These are phyloP conservation scores for Letharia columbiana DNA, from an alignment of 495 filamentous ascomycete genomes.

Conservation along the genomic window DNA sequence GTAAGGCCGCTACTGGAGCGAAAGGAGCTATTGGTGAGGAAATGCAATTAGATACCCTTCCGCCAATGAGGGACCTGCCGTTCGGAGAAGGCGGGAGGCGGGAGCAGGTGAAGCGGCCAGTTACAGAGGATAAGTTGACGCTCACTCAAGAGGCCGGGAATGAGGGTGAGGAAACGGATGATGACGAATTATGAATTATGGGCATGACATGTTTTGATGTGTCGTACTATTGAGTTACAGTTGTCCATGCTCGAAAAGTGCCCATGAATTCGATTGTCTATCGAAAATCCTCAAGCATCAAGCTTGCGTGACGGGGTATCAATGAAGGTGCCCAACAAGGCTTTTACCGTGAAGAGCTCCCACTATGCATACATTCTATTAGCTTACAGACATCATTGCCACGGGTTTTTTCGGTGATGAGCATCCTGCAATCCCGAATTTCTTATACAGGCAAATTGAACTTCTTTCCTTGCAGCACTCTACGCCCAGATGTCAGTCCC, in stretches of 20 bases:
- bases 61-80: conserved; percentile 36
- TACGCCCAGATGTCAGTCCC: conserved; percentile 27
- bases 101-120: conserved; percentile 3
- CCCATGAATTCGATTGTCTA: not conserved
- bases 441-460: conserved; percentile 74
- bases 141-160: conserved; percentile 18
- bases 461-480: conserved; percentile 78
- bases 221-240: not conserved
- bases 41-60: conserved; percentile 20
- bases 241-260: not conserved
- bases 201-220: not conserved
- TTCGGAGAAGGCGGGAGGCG: conserved; percentile 26
- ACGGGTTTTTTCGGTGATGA: not conserved
- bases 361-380: not conserved
- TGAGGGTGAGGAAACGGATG: conserved; percentile 35
- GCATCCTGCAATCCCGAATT: not conserved
- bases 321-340: not conserved
- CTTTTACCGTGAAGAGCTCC: not conserved
- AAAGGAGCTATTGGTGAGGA: conserved; percentile 2
- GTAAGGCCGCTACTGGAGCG: not conserved
- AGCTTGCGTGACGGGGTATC: not conserved
- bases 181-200: conserved; percentile 48
- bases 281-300: not conserved
- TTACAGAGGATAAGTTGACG: conserved; percentile 4
- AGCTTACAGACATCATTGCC: not conserved